A percentile compares a stretch with the other conserved stretches of the same genome.
Conservation (phyloP, 1,284 basidiomycete species). For the Cerioporus squamosus region DNA sequence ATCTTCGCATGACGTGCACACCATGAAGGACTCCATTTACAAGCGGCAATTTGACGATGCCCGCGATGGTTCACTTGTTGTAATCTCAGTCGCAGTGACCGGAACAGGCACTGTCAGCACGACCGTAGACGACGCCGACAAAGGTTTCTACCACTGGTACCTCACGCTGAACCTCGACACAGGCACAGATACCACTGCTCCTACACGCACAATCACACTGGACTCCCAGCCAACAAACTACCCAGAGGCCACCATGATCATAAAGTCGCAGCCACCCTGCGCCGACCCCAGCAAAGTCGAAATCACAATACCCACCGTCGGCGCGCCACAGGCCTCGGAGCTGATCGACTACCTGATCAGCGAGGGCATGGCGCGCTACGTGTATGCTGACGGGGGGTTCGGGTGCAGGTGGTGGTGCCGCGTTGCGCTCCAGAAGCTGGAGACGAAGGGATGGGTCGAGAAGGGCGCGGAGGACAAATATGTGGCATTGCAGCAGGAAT, state of each 20-base stretch:
- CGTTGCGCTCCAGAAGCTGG: constrained; percentile 9
- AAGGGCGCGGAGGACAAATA: constrained; percentile 4
- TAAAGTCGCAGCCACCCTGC: constrained; percentile 5
- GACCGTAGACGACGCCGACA: not conserved
- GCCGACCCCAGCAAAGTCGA: constrained; percentile 1
- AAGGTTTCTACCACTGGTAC: constrained; percentile 4
- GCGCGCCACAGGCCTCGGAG: not conserved
- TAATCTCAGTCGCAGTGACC: not conserved
- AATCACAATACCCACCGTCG: not conserved
- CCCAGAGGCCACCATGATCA: constrained; percentile 5
- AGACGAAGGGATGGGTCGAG: constrained; percentile 6
- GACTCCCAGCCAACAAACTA: constrained; percentile 8
- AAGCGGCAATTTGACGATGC: constrained; percentile 1
- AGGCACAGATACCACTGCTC: not conserved
- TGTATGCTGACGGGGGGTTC: constrained; percentile 6
- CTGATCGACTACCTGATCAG: constrained; percentile 3
- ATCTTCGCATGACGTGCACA: too few relatives aligned
- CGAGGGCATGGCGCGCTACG: constrained; percentile 7
- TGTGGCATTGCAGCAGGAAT: constrained; percentile 1
- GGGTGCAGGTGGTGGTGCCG: constrained; percentile 10
- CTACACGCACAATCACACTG: not conserved
- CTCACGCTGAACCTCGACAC: not conserved
- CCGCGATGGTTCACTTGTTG: not conserved
- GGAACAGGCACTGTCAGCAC: constrained; percentile 9
- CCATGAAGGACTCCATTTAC: constrained; percentile 10